These are phyloP conservation scores for Yamadazyma sp. DNA, from an alignment of 1,139 yeast genomes.

Conservation along the genomic window DNA sequence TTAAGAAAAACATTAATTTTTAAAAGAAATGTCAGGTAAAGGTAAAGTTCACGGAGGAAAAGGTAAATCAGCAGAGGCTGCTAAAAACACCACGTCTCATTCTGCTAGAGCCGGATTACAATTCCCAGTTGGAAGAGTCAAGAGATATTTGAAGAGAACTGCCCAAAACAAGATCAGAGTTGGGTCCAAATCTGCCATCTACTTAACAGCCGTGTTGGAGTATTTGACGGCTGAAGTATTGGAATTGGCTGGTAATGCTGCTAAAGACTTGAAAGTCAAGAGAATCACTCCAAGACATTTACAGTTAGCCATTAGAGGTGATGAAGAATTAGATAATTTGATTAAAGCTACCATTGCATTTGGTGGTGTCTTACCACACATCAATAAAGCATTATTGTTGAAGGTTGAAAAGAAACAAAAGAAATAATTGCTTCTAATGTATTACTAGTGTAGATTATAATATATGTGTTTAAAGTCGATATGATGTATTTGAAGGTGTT, in stretches of 20 bases:
- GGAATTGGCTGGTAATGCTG: constrained; percentile 99
- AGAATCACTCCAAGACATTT: constrained; percentile 99
- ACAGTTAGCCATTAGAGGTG: constrained; percentile 98
- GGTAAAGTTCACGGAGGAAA: constrained; percentile 98
- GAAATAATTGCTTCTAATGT: constrained; percentile 24
- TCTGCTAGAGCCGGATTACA: constrained; percentile 97
- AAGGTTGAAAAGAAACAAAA: constrained; percentile 87
- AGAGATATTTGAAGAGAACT: constrained; percentile 87
- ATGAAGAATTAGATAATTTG: constrained; percentile 94
- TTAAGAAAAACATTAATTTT: not conserved
- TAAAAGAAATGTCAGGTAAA: constrained; percentile 61
- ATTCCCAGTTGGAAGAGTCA: constrained; percentile 98
- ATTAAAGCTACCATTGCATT: constrained; percentile 97
- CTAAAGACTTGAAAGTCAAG: constrained; percentile 96
- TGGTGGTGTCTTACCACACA: constrained; percentile 98
- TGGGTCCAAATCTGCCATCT: constrained; percentile 96
- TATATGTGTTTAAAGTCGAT: constrained; percentile 12
- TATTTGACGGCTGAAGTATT: constrained; percentile 97
- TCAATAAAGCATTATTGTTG: constrained; percentile 88
- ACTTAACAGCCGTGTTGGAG: constrained; percentile 94
- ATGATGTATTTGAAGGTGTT: no score
- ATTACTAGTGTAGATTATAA: constrained; percentile 17
- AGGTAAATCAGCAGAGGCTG: constrained; percentile 79
- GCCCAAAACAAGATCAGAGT: constrained; percentile 95
- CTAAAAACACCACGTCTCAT: constrained; percentile 74